These are phyloP conservation scores for Babesia ovis DNA, from an alignment of 169 alveolate genomes.

Conservation along the genomic window DNA sequence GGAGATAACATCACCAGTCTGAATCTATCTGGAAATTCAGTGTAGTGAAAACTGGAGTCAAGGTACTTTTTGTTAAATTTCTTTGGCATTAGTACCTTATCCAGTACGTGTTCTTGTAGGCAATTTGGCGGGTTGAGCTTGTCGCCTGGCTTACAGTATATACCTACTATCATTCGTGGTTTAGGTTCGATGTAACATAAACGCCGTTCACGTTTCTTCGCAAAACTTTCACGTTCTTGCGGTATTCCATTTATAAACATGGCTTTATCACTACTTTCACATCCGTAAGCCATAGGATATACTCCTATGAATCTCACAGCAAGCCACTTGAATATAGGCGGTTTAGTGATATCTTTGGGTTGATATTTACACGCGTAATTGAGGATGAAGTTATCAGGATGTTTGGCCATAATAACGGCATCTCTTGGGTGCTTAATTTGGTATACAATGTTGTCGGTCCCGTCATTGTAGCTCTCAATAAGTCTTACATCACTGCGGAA, in stretches of 20 bases:
- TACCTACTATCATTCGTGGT: constrained; percentile 62
- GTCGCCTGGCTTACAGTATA: constrained; percentile 56
- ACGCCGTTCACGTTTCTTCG: neutral
- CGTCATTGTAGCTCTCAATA: neutral
- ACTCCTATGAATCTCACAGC: constrained; percentile 41
- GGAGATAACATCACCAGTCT: constrained; percentile 19
- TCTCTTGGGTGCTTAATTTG: constrained; percentile 22
- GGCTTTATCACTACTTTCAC: constrained; percentile 32
- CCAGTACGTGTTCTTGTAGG: neutral
- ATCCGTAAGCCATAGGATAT: constrained; percentile 61
- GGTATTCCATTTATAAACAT: constrained; percentile 35
- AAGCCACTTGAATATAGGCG: constrained; percentile 32
- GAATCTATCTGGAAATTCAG: constrained; percentile 1
- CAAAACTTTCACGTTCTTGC: neutral
- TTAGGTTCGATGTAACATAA: neutral
- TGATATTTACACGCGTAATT: constrained; percentile 55
- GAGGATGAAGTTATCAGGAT: constrained; percentile 43
- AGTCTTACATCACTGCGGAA: neutral
- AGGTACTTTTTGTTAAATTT: neutral
- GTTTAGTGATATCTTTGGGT: neutral
- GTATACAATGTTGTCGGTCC: neutral
- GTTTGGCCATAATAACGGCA: constrained; percentile 45
- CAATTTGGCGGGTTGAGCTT: constrained; percentile 34
- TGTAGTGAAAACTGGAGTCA: neutral
- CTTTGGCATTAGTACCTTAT: neutral